Percentiles rank a stretch among this genome's conserved stretches.
phyloP scores from a whole-genome alignment of 805 yeast genomes.

The Kazachstania kunashirensis region DNA sequence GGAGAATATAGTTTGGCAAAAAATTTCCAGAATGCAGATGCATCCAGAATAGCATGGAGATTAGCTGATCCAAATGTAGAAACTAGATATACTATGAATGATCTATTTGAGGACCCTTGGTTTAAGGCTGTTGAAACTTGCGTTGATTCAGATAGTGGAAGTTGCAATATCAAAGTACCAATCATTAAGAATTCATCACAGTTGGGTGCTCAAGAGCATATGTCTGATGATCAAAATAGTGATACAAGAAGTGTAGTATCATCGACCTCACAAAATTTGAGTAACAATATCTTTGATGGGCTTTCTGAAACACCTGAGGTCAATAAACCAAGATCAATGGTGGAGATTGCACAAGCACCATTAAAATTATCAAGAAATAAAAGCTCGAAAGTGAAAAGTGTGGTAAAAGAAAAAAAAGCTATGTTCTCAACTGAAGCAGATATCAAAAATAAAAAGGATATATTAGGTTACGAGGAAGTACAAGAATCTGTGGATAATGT shows the following conservation, averaged over 20 bases:
- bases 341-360: conserved; percentile 20
- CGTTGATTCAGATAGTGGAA: conserved; percentile 20
- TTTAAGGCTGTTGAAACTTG: conserved; percentile 53
- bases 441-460: not conserved
- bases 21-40: conserved; percentile 48
- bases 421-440: conserved; percentile 1
- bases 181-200: conserved; percentile 18
- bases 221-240: not conserved
- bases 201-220: conserved; percentile 1
- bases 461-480: not conserved
- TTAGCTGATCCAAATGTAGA: conserved; percentile 53
- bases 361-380: conserved; percentile 1
- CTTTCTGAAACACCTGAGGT: not conserved
- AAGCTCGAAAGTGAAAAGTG: not conserved
- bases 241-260: not conserved
- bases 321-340: conserved; percentile 18
- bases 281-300: not conserved
- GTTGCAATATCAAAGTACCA: conserved; percentile 14
- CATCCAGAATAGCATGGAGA: conserved; percentile 67
- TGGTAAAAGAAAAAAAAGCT: not conserved
- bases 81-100: conserved; percentile 45
- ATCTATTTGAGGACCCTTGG: conserved; percentile 56
- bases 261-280: not conserved
- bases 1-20: conserved; percentile 62
- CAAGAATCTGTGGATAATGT: not conserved